Conservation (phyloP, 73 alveolate species). For the Effrenium voratum region DNA sequence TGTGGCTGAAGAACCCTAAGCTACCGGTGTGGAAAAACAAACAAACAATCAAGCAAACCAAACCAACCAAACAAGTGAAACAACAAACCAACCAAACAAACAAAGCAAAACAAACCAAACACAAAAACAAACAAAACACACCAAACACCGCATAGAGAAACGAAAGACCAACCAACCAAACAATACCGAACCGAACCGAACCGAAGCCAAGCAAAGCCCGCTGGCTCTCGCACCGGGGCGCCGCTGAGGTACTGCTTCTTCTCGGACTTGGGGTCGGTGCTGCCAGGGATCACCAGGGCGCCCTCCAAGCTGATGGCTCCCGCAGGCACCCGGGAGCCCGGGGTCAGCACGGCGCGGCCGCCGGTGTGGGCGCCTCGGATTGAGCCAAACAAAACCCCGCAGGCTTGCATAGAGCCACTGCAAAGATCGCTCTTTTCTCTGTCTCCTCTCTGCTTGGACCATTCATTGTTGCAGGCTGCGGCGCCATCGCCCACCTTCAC, state of each 20-base stretch:
- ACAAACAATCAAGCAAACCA: not conserved
- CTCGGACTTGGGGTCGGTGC: slow-evolving; percentile 1
- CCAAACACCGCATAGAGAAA: not conserved
- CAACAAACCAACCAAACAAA: not conserved
- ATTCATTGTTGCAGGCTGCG: too few species aligned
- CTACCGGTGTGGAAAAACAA: not conserved
- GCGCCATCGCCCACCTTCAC: slow-evolving; percentile 54
- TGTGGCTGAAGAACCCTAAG: too few species aligned
- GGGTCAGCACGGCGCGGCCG: slow-evolving; percentile 62
- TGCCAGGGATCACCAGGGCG: slow-evolving; percentile 51
- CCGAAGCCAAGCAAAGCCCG: not conserved
- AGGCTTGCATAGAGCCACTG: not conserved
- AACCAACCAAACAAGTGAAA: not conserved
- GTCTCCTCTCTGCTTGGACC: not conserved
- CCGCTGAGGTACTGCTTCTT: slow-evolving; percentile 51
- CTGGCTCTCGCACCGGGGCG: not conserved
- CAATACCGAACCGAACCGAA: not conserved
- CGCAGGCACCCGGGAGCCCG: slow-evolving; percentile 17
- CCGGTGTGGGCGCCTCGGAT: slow-evolving; percentile 36
- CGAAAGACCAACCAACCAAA: not conserved
- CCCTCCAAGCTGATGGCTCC: not conserved
- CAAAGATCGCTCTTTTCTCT: not conserved
- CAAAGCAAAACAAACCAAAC: not conserved
- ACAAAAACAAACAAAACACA: not conserved
- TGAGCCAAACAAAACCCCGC: not conserved